Evolutionary conservation across 768 basidiomycete genomes (phyloP).

Genomic region (Panaeolus papilionaceus): DNA sequence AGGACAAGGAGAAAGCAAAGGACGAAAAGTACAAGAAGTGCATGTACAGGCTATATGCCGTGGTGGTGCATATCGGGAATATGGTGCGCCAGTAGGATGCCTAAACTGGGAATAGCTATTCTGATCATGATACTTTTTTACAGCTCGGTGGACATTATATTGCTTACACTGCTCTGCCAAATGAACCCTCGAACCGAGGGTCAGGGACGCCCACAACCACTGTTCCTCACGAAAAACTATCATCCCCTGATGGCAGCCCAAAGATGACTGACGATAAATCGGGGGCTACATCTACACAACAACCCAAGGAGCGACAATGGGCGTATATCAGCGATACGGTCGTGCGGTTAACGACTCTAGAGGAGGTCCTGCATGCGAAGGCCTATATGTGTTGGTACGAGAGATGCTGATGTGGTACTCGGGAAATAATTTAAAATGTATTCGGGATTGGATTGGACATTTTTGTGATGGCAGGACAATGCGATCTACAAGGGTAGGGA

Average conservation of each 20-base stretch:
- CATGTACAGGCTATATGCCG: constrained; percentile 73
- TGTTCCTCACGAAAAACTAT: neutral
- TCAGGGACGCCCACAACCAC: constrained; percentile 13
- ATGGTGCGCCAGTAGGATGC: constrained; percentile 60
- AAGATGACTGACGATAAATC: constrained; percentile 17
- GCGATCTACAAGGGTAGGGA: neutral
- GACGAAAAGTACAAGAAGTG: constrained; percentile 31
- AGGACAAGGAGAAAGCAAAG: constrained; percentile 22
- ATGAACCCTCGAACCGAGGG: constrained; percentile 24
- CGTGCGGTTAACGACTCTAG: constrained; percentile 80
- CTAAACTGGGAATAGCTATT: constrained; percentile 1
- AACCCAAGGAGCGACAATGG: constrained; percentile 66
- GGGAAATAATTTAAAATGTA: neutral
- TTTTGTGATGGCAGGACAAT: neutral
- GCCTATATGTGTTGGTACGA: constrained; percentile 97
- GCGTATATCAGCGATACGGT: constrained; percentile 91
- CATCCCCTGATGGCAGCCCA: constrained; percentile 14
- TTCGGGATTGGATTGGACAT: neutral
- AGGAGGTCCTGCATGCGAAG: constrained; percentile 90
- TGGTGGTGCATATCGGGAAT: constrained; percentile 87
- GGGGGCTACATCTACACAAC: constrained; percentile 18
- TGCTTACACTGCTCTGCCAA: constrained; percentile 80
- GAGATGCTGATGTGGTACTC: constrained; percentile 51
- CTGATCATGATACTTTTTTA: constrained; percentile 23
- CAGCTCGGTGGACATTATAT: constrained; percentile 92